phyloP scores from a whole-genome alignment of 345 rosid species.

The Lepidium aucheri region DNA sequence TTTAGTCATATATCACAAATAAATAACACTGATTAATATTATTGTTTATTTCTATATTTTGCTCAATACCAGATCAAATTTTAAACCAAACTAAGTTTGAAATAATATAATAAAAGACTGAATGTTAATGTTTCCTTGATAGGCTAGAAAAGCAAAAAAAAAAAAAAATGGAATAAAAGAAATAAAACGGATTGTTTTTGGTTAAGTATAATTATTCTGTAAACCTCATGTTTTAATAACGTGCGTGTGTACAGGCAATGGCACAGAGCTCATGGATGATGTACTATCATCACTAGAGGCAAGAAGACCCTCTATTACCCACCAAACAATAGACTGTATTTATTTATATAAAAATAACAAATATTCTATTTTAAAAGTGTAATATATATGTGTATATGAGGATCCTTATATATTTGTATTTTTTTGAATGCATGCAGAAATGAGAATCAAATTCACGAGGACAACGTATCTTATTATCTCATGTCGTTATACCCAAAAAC shows the following conservation, averaged over 20 bases:
- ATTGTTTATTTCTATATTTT: not conserved
- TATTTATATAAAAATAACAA: not conserved
- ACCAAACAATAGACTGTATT: constrained; percentile 8
- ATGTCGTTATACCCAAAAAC: constrained; percentile 23
- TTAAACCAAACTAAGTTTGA: not conserved
- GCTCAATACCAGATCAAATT: not conserved
- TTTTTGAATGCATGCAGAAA: constrained; percentile 18
- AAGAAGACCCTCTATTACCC: constrained; percentile 19
- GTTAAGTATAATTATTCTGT: not conserved
- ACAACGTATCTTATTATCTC: constrained; percentile 9
- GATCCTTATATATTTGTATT: not conserved
- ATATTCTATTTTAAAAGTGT: not conserved
- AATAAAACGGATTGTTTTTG: not conserved
- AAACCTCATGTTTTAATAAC: constrained; percentile 11
- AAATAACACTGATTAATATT: no score
- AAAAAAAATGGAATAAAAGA: not conserved
- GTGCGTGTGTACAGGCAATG: constrained; percentile 23
- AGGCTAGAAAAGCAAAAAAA: not conserved
- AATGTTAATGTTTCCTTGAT: not conserved
- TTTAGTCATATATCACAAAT: no score
- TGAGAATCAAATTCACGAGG: constrained; percentile 4
- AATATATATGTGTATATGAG: not conserved
- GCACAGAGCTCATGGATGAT: constrained; percentile 32
- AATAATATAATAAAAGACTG: no score
- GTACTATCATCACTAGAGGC: constrained; percentile 19